Evolutionary conservation across 2,329 filamentous ascomycete species (phyloP), one percentile per base, ranked within the genome.

Genomic region (Penicillium sp.): DNA sequence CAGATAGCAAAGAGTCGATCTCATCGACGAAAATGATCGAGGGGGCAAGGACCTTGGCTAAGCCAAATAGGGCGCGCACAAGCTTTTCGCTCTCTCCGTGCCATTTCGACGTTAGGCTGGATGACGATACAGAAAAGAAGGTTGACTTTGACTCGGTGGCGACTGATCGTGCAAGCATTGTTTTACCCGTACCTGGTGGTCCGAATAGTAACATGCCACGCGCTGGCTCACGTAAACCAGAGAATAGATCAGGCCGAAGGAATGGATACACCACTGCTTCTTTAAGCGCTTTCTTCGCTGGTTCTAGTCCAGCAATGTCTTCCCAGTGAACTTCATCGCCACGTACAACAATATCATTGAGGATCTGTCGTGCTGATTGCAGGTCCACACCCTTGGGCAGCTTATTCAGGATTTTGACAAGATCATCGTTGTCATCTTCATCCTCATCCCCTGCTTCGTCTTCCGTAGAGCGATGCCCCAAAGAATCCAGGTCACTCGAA

Each of bases 11-110:
- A 0, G 93, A 96, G 73, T 99, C 95, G 61, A 99, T 99, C 72
- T 99, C 95, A 68, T 99, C 95, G 4, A 99, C 92, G 66, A 99
- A 99, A 57, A 99, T 98, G 71, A 99, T 98, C 59, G 90, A 95
- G 0, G 95, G 95, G 0, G 95, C 92, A 45, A 98, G 82, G 35
- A 87, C 82, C 72, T 96, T 96, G 5, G 95, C 93, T n/a, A 98
- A 79, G 0, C 86, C 85, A 72, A 99, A 99, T 0, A 99, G 80
- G 3, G 95, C 95, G 35, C 92, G 87, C 2, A 99, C 95, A 4
- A 99, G 85, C 75, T 99, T 99, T 76, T 99, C 95, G 0, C 90
- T 96, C 71, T 99, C 95, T 45, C 95, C 95, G 10, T 98, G 83
- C 74, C 93, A 99, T 76, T 99, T 99, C 70, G 90, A 96, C 1